These are phyloP conservation scores for Ilyonectria robusta DNA, from an alignment of 2,329 filamentous ascomycete species.

Conservation along the genomic window DNA sequence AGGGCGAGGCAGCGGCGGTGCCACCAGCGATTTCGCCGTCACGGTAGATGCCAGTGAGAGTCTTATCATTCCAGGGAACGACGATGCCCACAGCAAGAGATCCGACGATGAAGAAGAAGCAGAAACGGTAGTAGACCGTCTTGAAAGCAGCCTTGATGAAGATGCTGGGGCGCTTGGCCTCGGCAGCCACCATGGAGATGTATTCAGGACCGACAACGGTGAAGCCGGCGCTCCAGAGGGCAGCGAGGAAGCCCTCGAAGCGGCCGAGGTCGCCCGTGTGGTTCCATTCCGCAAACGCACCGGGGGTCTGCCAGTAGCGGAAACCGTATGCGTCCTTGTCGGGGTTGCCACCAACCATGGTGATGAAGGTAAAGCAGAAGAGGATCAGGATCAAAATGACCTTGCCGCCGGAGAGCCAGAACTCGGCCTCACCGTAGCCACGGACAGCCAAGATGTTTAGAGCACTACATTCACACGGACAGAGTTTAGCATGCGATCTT, in stretches of 20 bases:
- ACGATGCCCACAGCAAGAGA: constrained; percentile 77
- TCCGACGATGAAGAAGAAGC: constrained; percentile 79
- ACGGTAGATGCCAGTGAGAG: constrained; percentile 66
- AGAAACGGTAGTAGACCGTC: constrained; percentile 80
- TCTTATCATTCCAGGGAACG: constrained; percentile 74
- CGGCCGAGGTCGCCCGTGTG: constrained; percentile 73
- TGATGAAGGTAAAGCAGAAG: constrained; percentile 83
- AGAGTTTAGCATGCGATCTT: constrained; percentile 48
- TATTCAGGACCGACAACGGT: constrained; percentile 78
- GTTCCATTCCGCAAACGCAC: constrained; percentile 66
- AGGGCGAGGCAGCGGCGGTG: constrained; percentile 71
- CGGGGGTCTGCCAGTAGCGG: constrained; percentile 71
- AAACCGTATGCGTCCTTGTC: constrained; percentile 78
- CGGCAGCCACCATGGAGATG: constrained; percentile 78
- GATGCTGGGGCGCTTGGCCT: constrained; percentile 74
- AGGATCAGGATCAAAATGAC: constrained; percentile 76
- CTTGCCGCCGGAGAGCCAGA: constrained; percentile 75
- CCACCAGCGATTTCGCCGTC: constrained; percentile 51
- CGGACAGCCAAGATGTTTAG: constrained; percentile 77
- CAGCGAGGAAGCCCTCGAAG: constrained; percentile 79
- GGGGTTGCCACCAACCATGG: constrained; percentile 85
- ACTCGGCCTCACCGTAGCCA: constrained; percentile 80
- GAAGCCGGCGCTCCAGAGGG: constrained; percentile 75
- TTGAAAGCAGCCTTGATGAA: constrained; percentile 80
- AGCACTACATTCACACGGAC: constrained; percentile 52